phyloP scores from a whole-genome alignment of 495 filamentous ascomycete species.

The Sabuloglossum arenarium region DNA sequence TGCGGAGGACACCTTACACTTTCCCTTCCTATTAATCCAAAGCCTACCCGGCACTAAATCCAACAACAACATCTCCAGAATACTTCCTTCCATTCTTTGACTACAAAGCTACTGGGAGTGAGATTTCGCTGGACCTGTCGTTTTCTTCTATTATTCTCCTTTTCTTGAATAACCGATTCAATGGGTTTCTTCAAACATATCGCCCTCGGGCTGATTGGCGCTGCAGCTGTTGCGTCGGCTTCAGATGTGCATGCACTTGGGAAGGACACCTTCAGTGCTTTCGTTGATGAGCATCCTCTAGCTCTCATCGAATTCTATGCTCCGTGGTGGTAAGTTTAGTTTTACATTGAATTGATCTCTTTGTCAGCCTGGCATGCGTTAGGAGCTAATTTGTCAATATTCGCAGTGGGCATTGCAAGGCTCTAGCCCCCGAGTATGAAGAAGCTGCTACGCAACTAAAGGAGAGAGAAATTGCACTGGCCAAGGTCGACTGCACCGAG shows the following conservation, averaged over 20 bases:
- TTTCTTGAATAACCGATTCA: neutral
- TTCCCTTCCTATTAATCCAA: neutral
- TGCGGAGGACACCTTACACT: neutral
- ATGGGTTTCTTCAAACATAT: constrained; percentile 13
- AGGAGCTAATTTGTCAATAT: neutral
- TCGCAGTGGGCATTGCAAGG: constrained; percentile 55
- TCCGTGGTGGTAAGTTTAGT: neutral
- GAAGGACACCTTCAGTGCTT: constrained; percentile 66
- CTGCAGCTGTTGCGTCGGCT: constrained; percentile 39
- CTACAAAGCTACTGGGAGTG: neutral
- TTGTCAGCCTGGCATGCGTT: neutral
- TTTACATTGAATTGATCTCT: neutral
- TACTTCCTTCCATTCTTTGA: neutral
- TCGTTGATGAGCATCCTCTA: constrained; percentile 66
- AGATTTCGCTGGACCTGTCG: neutral
- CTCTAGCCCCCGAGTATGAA: constrained; percentile 66
- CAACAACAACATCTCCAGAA: neutral
- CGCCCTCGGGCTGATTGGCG: constrained; percentile 21
- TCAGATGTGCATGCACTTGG: constrained; percentile 73
- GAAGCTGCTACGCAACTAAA: constrained; percentile 87
- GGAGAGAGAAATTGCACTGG: constrained; percentile 80
- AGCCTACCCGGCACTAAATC: neutral
- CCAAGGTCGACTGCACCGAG: constrained; percentile 92
- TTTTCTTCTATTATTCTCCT: neutral
- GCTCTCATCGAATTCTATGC: constrained; percentile 59